Percentiles rank a stretch among this genome's conserved stretches.
phyloP scores from a whole-genome alignment of 441 rosid genomes.

The Jatropha podagrica region DNA sequence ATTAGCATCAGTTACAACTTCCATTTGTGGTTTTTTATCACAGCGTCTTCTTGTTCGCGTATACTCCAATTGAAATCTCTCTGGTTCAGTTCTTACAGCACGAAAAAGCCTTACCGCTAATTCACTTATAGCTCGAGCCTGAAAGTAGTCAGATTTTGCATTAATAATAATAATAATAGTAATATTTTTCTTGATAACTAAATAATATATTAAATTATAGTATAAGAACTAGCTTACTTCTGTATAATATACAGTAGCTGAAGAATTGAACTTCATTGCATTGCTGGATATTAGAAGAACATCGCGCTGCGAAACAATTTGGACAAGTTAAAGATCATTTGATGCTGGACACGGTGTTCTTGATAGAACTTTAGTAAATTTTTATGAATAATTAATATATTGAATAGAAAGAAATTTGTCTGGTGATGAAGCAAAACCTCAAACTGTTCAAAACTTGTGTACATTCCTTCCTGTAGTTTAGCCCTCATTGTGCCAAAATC shows the following conservation, averaged over 20 bases:
- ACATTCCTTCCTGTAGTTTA: constrained; percentile 47
- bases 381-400: no score
- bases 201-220: no score
- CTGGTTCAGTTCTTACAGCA: constrained; percentile 36
- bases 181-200: no score
- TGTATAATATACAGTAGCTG: constrained; percentile 38
- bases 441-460: constrained; percentile 42
- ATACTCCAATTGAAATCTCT: constrained; percentile 33
- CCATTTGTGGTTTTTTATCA: constrained; percentile 30
- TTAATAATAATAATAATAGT: neutral
- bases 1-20: constrained; percentile 19
- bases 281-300: constrained; percentile 46
- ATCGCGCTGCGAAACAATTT: constrained; percentile 42
- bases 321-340: constrained; percentile 19
- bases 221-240: constrained; percentile 33
- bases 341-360: neutral
- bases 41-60: constrained; percentile 17
- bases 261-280: constrained; percentile 51
- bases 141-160: constrained; percentile 11
- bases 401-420: no score
- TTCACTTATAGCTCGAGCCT: constrained; percentile 46
- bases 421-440: constrained; percentile 39
- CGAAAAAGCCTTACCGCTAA: constrained; percentile 36
- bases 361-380: neutral
- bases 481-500: constrained; percentile 49